Evolutionary conservation across 768 basidiomycete genomes (phyloP).

Genomic region (Termitomyces sp.): DNA sequence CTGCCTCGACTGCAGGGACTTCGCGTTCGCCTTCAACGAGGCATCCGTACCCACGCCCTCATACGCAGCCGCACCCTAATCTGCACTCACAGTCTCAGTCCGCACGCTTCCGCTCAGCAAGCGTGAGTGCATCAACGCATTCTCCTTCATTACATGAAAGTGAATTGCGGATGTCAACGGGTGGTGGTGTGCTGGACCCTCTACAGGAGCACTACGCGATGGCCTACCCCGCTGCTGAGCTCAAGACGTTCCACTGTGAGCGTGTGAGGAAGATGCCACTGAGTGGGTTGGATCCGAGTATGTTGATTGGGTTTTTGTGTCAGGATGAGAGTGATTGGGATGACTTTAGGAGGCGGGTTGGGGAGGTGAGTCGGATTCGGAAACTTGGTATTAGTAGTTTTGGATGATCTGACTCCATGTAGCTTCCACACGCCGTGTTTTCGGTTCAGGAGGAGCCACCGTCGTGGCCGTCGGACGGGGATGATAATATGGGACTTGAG

Average conservation of each 20-base stretch:
- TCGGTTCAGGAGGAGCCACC: constrained; percentile 87
- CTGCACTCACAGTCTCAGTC: background rate
- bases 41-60: background rate
- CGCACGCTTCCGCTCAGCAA: constrained; percentile 19
- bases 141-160: constrained; percentile 21
- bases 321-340: constrained; percentile 82
- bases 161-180: background rate
- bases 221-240: constrained; percentile 69
- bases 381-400: no score
- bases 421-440: constrained; percentile 73
- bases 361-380: constrained; percentile 52
- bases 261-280: constrained; percentile 93
- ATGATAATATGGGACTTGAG: constrained; percentile 75
- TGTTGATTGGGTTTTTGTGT: constrained; percentile 92
- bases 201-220: constrained; percentile 62
- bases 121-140: constrained; percentile 17
- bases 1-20: no score
- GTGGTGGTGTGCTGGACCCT: constrained; percentile 30
- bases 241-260: constrained; percentile 96
- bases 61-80: background rate
- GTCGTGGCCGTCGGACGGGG: constrained; percentile 73
- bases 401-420: constrained; percentile 12
- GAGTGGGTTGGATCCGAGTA: constrained; percentile 89
- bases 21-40: constrained; percentile 8
- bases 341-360: constrained; percentile 71